Conservation (phyloP, 2,329 filamentous ascomycete genomes). For the Alternaria conjuncta region DNA sequence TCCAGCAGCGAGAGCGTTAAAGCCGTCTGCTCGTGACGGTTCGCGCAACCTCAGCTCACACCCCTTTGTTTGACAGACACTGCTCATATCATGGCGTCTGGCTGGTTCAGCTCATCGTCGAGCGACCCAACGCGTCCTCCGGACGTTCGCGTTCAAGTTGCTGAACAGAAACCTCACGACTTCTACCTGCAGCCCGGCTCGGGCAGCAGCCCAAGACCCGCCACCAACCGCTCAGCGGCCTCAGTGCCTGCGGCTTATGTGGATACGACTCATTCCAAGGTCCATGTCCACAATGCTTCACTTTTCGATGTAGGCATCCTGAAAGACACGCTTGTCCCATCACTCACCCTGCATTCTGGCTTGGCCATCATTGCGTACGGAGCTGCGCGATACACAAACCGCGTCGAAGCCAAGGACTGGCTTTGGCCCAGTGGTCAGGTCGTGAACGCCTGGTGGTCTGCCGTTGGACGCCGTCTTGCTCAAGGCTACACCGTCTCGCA, state of each 20-base stretch:
- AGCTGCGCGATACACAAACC: constrained; percentile 59
- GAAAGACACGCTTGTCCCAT: constrained; percentile 61
- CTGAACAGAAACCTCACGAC: constrained; percentile 40
- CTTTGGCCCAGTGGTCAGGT: constrained; percentile 64
- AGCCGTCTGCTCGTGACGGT: constrained; percentile 3
- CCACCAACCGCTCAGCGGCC: neutral
- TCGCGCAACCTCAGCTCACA: constrained; percentile 1
- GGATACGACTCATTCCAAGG: constrained; percentile 42
- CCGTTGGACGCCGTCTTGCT: constrained; percentile 60
- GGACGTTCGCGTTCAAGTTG: constrained; percentile 41
- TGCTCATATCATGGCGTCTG: constrained; percentile 29
- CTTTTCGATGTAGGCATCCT: constrained; percentile 58
- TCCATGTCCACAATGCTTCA: constrained; percentile 38
- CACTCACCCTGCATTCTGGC: constrained; percentile 60
- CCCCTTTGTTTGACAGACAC: neutral
- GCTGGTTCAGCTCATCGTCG: constrained; percentile 36
- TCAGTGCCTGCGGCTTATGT: constrained; percentile 14
- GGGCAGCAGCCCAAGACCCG: constrained; percentile 23
- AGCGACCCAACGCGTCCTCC: constrained; percentile 30
- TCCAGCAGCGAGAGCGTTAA: constrained; percentile 17
- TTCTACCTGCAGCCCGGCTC: constrained; percentile 39
- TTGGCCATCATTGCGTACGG: constrained; percentile 61
- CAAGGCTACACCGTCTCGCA: constrained; percentile 55
- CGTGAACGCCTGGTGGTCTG: constrained; percentile 66
- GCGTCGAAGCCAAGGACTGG: constrained; percentile 67